Evolutionary conservation across 305 asterid species (phyloP), one percentile per base, ranked within the genome.

Genomic region (Fraxinus latifolia): DNA sequence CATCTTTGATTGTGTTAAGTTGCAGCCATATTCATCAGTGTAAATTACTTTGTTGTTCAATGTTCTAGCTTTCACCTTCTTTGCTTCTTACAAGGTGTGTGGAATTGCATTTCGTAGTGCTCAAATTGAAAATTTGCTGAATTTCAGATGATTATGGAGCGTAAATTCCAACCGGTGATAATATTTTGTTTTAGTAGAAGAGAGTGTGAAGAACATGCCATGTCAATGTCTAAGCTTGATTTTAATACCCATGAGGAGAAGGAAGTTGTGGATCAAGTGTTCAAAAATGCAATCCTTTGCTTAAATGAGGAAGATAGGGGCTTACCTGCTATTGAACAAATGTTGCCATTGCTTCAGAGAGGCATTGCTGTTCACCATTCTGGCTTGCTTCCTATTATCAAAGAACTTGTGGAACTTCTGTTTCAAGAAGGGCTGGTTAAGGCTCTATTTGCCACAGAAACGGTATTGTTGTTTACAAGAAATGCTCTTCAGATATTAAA

Each of bases 321-420:
- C 87, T 91, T 96, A 84, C 97, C 97, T 19, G 97, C 97, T 31
- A 90, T 96, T 84, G 96, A 93, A 85, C 82, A 90, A 76, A 96
- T 96, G 99, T 85, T 96, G 89, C 99, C 99, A 36, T 87, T 96
- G 87, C 98, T 96, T 85, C 96, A 90, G 89, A 90, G 98, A 83
- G 99, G 99, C 82, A 92, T 96, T 88, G 99, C 99, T 62, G 97
- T 96, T 86, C 99, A 96, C 87, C 99, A 96, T 90, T 96, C 99
- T 72, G 99, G 99, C 67, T 90, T 96, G 86, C 99, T 96, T 84
- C 99, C 99, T 53, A 90, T 96, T 74, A 90, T 96, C 88, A 96
- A 96, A 89, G 99, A 96, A 85, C 92, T 96, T 72, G 99, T 96
- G 77, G 99, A 96, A 83, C 97, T 96, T 86, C 96, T 96, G 76